These are phyloP conservation scores for Phytophthora pinifolia DNA, from an alignment of 352 stramenopile genomes.

Conservation along the genomic window DNA sequence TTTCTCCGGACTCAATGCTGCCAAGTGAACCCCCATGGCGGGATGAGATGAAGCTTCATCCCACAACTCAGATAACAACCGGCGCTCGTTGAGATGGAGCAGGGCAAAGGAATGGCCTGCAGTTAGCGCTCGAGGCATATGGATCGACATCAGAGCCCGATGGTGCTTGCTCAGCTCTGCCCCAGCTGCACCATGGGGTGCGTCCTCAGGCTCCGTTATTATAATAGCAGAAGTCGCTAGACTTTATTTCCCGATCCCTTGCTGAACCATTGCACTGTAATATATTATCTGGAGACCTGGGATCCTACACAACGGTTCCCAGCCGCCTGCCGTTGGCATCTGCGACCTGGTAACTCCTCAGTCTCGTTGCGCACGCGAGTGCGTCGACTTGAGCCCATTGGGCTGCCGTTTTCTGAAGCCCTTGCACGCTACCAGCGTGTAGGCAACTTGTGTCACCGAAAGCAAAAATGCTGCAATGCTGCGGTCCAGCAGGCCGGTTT, in stretches of 20 bases:
- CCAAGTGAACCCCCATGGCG: slow-evolving; percentile 17
- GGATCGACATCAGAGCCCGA: slow-evolving; percentile 1
- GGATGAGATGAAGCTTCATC: slow-evolving; percentile 7
- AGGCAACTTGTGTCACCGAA: slow-evolving; percentile 25
- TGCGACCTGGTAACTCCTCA: not conserved
- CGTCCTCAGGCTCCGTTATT: too few species aligned
- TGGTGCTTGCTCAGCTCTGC: slow-evolving; percentile 1
- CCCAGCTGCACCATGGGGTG: too few species aligned
- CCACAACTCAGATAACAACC: slow-evolving; percentile 14
- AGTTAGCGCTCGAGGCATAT: not conserved
- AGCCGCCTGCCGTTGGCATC: not conserved
- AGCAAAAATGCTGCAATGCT: slow-evolving; percentile 10
- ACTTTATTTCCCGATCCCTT: too few species aligned
- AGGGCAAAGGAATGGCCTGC: not conserved
- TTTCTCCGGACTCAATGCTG: slow-evolving; percentile 12
- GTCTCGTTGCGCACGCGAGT: not conserved
- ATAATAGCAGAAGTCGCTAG: too few species aligned
- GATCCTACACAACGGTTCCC: too few species aligned
- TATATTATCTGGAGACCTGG: too few species aligned
- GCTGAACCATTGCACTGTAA: too few species aligned
- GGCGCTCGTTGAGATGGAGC: slow-evolving; percentile 9
- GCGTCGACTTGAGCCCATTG: not conserved
- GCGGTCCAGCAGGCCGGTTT: slow-evolving; percentile 16
- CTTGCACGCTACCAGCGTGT: slow-evolving; percentile 12
- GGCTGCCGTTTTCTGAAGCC: slow-evolving; percentile 15